A percentile compares a stretch with the other conserved stretches of the same genome.
These are phyloP conservation scores for Colletotrichum truncatum DNA, from an alignment of 2,329 filamentous ascomycete genomes.

Conservation along the genomic window DNA sequence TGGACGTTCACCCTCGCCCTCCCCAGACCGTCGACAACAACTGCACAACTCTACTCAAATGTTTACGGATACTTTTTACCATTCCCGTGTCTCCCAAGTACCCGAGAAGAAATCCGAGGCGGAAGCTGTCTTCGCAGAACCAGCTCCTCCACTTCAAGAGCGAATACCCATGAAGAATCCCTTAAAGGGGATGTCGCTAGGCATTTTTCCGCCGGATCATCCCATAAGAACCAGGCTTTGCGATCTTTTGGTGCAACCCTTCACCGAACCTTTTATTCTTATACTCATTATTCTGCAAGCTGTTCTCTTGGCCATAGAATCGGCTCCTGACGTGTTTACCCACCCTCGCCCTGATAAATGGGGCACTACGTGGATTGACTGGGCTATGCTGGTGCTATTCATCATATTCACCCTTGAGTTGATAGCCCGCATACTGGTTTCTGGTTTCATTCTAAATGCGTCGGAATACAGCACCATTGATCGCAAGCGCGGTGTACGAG, in stretches of 20 bases:
- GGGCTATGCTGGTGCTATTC: constrained; percentile 84
- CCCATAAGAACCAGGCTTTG: constrained; percentile 78
- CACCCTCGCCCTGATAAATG: constrained; percentile 70
- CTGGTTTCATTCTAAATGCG: constrained; percentile 91
- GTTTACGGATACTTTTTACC: constrained; percentile 58
- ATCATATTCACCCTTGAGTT: constrained; percentile 90
- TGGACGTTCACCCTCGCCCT: constrained; percentile 66
- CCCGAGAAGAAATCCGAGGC: constrained; percentile 55
- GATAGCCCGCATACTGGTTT: constrained; percentile 86
- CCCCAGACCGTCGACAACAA: constrained; percentile 60
- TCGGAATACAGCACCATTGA: constrained; percentile 92
- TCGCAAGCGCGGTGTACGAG: constrained; percentile 76
- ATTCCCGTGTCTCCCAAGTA: constrained; percentile 54
- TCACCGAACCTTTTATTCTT: constrained; percentile 87
- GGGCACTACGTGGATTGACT: constrained; percentile 78
- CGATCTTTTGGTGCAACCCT: constrained; percentile 85
- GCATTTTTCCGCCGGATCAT: constrained; percentile 84
- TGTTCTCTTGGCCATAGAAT: constrained; percentile 86
- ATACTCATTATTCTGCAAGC: constrained; percentile 89
- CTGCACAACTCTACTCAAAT: constrained; percentile 43
- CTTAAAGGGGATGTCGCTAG: constrained; percentile 84
- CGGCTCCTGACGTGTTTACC: constrained; percentile 75
- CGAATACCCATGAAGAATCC: constrained; percentile 71
- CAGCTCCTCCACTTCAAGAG: constrained; percentile 40
- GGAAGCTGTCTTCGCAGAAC: constrained; percentile 40